Evolutionary conservation across 495 filamentous ascomycete species (phyloP).

Genomic region (Haplographium delicatum): DNA sequence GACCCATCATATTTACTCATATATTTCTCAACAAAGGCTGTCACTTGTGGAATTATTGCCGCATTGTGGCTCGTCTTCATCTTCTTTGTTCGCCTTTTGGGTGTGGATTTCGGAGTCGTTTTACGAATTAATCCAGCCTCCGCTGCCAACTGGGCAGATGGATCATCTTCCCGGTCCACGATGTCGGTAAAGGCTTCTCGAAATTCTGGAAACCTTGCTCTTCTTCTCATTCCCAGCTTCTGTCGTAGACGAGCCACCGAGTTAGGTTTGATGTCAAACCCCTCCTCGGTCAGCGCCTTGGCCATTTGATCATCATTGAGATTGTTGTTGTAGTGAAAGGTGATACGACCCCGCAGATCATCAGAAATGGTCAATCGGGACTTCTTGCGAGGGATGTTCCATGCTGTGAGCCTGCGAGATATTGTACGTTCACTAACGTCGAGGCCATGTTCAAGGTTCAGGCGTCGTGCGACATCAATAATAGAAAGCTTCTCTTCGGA

Average conservation of each 20-base stretch:
- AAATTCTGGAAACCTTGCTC: conserved; percentile 22
- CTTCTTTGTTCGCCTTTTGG: conserved; percentile 11
- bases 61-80: conserved; percentile 14
- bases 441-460: conserved; percentile 22
- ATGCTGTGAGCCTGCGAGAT: conserved; percentile 20
- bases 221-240: conserved; percentile 23
- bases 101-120: background rate
- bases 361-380: conserved; percentile 9
- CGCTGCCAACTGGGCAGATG: conserved; percentile 4
- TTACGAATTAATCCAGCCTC: background rate
- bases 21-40: conserved; percentile 40
- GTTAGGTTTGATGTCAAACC: conserved; percentile 19
- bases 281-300: conserved; percentile 11
- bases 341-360: conserved; percentile 14
- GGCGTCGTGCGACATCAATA: conserved; percentile 21
- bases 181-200: conserved; percentile 23
- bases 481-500: conserved; percentile 17
- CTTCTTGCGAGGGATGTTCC: conserved; percentile 23
- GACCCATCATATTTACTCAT: conserved; percentile 81
- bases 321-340: conserved; percentile 24
- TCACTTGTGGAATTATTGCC: conserved; percentile 21
- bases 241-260: conserved; percentile 19
- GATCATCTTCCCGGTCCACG: conserved; percentile 14
- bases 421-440: conserved; percentile 23
- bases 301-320: conserved; percentile 24